phyloP scores from a whole-genome alignment of 306 rosid genomes.

The Fagus sylvatica region DNA sequence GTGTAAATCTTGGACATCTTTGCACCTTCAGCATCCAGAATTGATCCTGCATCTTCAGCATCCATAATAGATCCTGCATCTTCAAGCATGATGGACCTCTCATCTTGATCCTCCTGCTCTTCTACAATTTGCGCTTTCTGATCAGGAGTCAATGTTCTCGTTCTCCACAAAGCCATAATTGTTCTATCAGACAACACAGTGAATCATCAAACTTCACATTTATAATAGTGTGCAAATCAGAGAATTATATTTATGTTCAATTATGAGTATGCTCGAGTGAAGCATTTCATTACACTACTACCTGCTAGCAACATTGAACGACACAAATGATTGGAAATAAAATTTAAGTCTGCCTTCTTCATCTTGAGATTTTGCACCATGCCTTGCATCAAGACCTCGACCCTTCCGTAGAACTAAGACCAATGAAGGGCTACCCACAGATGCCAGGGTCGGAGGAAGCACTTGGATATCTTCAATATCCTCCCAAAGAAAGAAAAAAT shows the following conservation, averaged over 20 bases:
- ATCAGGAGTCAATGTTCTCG: slow-evolving; percentile 51
- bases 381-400: slow-evolving; percentile 80
- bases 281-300: slow-evolving; percentile 19
- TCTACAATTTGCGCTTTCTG: slow-evolving; percentile 54
- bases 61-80: slow-evolving; percentile 43
- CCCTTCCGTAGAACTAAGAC: slow-evolving; percentile 60
- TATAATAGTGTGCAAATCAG: not conserved
- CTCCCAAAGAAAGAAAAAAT: slow-evolving; percentile 89
- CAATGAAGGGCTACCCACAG: slow-evolving; percentile 79
- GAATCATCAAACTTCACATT: slow-evolving; percentile 18
- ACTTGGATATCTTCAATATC: slow-evolving; percentile 78
- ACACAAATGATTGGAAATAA: slow-evolving; percentile 80
- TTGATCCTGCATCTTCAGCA: slow-evolving; percentile 45
- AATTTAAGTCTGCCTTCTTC: slow-evolving; percentile 88
- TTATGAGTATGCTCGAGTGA: not conserved
- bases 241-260: not conserved
- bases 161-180: slow-evolving; percentile 78
- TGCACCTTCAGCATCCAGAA: slow-evolving; percentile 46
- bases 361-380: slow-evolving; percentile 78
- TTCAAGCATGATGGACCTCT: slow-evolving; percentile 43
- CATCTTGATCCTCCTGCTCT: slow-evolving; percentile 64
- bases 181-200: slow-evolving; percentile 50
- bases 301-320: slow-evolving; percentile 75
- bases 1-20: slow-evolving; percentile 58
- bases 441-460: slow-evolving; percentile 69